Evolutionary conservation across 805 yeast genomes (phyloP).

Genomic region (Kodamaea leandrae): DNA sequence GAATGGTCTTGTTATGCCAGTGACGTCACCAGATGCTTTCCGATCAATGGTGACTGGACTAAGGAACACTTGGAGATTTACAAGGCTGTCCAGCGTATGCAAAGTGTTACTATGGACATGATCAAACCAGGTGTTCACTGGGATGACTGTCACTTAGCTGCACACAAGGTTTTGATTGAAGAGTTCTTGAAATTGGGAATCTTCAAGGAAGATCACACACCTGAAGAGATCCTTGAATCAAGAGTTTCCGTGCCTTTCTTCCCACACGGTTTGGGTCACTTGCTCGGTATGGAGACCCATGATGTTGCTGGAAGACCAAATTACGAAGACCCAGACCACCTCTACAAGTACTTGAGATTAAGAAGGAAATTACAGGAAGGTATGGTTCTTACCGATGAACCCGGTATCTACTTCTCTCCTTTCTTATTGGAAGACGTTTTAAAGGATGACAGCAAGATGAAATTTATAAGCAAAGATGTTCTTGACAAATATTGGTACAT

Average conservation of each 20-base stretch:
- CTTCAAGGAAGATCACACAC: constrained; percentile 53
- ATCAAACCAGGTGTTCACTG: constrained; percentile 82
- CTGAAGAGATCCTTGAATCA: constrained; percentile 66
- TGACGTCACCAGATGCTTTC: constrained; percentile 95
- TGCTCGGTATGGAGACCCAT: constrained; percentile 93
- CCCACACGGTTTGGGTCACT: constrained; percentile 96
- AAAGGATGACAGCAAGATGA: constrained; percentile 44
- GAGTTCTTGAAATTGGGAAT: constrained; percentile 74
- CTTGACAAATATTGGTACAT: constrained; percentile 77
- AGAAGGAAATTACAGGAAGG: constrained; percentile 68
- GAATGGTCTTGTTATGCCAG: constrained; percentile 93
- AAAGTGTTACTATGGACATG: constrained; percentile 59
- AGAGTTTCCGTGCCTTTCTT: constrained; percentile 75
- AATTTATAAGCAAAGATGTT: constrained; percentile 61
- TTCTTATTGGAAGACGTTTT: constrained; percentile 68
- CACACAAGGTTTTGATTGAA: constrained; percentile 75
- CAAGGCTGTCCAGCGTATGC: constrained; percentile 80
- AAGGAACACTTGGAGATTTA: constrained; percentile 83
- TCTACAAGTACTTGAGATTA: constrained; percentile 73
- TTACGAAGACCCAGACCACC: constrained; percentile 78
- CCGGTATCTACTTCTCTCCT: constrained; percentile 89
- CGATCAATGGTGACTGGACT: constrained; percentile 85
- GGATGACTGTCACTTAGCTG: constrained; percentile 79
- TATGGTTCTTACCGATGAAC: constrained; percentile 93
- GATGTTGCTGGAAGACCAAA: constrained; percentile 91